These are phyloP conservation scores for Alternaria ethzedia DNA, from an alignment of 2,329 filamentous ascomycete genomes.

Conservation along the genomic window DNA sequence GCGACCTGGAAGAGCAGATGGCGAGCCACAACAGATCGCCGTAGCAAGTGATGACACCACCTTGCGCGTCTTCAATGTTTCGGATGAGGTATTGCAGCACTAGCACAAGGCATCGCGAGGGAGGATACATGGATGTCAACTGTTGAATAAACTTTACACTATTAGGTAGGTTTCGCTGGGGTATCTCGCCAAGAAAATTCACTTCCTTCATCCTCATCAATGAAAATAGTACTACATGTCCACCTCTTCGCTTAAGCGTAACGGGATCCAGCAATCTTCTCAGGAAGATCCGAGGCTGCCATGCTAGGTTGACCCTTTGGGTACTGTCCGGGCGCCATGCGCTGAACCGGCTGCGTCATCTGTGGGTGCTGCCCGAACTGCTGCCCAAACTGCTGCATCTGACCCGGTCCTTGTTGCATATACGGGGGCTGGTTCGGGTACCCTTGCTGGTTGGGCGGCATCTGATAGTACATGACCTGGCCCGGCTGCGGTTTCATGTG, in stretches of 20 bases:
- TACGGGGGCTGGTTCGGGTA: constrained; percentile 18
- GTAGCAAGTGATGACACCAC: constrained; percentile 52
- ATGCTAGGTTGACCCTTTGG: background rate
- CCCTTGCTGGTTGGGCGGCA: constrained; percentile 16
- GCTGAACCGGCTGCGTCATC: constrained; percentile 4
- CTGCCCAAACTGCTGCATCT: constrained; percentile 4
- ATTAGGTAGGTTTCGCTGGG: constrained; percentile 3
- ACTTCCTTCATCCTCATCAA: background rate
- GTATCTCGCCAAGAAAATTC: constrained; percentile 1
- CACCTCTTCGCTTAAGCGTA: constrained; percentile 16
- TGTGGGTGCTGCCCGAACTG: constrained; percentile 2
- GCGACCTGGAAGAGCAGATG: constrained; percentile 27
- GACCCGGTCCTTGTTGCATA: constrained; percentile 10
- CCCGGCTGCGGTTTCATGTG: constrained; percentile 17
- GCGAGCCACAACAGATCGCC: constrained; percentile 40
- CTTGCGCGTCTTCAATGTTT: constrained; percentile 44
- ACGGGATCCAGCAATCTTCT: constrained; percentile 22
- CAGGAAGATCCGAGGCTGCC: constrained; percentile 11
- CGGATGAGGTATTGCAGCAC: background rate
- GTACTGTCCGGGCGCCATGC: constrained; percentile 9
- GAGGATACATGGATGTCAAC: background rate
- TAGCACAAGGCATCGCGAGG: background rate
- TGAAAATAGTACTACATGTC: background rate
- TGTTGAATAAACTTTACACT: background rate
- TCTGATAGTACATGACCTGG: constrained; percentile 19